Conservation (phyloP, 2,329 filamentous ascomycete genomes). For the Chrysoporthe deuterocubensis region DNA sequence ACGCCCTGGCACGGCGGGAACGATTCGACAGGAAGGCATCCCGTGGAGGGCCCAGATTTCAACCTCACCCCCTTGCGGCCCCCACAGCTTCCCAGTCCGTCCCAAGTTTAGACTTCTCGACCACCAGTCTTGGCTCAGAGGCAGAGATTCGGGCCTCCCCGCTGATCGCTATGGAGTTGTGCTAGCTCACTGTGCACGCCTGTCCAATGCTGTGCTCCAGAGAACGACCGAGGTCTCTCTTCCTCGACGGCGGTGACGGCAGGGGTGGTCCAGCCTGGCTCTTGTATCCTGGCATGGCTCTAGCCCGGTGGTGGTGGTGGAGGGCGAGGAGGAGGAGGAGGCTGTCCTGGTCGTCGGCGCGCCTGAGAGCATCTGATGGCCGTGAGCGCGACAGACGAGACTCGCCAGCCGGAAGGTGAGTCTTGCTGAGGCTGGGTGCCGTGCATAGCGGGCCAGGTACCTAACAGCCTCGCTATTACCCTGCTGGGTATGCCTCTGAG, state of each 20-base stretch:
- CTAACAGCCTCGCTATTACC: background rate
- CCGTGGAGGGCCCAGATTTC: background rate
- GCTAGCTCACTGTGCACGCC: background rate
- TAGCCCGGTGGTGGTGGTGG: background rate
- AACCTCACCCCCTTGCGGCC: slow-evolving; percentile 1
- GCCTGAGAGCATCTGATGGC: background rate
- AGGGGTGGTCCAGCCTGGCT: background rate
- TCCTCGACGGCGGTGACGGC: background rate
- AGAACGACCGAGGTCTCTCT: background rate
- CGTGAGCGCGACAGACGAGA: background rate
- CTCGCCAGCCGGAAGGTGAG: background rate
- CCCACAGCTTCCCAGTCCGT: slow-evolving; percentile 6
- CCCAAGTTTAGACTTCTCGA: slow-evolving; percentile 17
- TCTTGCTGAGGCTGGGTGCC: background rate
- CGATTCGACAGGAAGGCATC: slow-evolving; percentile 15
- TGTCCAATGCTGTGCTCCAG: slow-evolving; percentile 10
- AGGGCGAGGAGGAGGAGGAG: too few relatives aligned
- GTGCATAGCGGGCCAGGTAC: background rate
- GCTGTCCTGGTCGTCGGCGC: background rate
- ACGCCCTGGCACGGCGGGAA: slow-evolving; percentile 1
- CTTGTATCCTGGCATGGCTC: background rate
- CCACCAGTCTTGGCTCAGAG: slow-evolving; percentile 6
- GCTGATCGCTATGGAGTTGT: slow-evolving; percentile 1
- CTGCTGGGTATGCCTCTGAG: too few relatives aligned
- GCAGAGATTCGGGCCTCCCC: background rate